Percentiles rank a stretch among this genome's conserved stretches.
These are phyloP conservation scores for Aquilaria agallochum DNA, from an alignment of 441 rosid genomes.

Conservation along the genomic window DNA sequence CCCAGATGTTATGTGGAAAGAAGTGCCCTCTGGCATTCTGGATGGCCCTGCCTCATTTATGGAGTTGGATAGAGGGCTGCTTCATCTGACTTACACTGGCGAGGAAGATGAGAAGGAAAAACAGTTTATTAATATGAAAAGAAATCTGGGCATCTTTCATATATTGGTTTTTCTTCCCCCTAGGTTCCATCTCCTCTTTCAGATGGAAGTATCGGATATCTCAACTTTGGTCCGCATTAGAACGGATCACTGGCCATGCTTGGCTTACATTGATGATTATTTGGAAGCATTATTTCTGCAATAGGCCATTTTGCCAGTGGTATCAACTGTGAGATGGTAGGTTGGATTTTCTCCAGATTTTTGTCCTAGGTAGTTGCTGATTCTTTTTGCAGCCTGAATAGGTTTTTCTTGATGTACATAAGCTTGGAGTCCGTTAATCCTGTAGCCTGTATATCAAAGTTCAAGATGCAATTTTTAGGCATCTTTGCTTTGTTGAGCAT, in stretches of 20 bases:
- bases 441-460: too few relatives aligned
- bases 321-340: too few relatives aligned
- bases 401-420: too few relatives aligned
- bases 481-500: too few relatives aligned
- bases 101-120: slow-evolving; percentile 47
- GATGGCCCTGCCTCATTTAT: slow-evolving; percentile 19
- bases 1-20: slow-evolving; percentile 53
- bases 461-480: too few relatives aligned
- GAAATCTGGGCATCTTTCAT: slow-evolving; percentile 62
- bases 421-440: too few relatives aligned
- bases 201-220: slow-evolving; percentile 75
- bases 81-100: slow-evolving; percentile 62
- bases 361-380: too few relatives aligned
- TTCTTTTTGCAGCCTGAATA: too few relatives aligned
- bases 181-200: slow-evolving; percentile 85
- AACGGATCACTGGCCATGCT: slow-evolving; percentile 98
- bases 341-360: too few relatives aligned
- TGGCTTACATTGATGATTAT: slow-evolving; percentile 90
- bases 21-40: slow-evolving; percentile 27
- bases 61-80: slow-evolving; percentile 39
- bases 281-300: slow-evolving; percentile 73
- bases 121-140: slow-evolving; percentile 32
- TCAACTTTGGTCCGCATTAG: slow-evolving; percentile 85
- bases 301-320: slow-evolving; percentile 9
- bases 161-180: slow-evolving; percentile 86